Evolutionary conservation across 306 rosid genomes (phyloP), one percentile per base, ranked within the genome.

Genomic region (Lathyrus aphaca): DNA sequence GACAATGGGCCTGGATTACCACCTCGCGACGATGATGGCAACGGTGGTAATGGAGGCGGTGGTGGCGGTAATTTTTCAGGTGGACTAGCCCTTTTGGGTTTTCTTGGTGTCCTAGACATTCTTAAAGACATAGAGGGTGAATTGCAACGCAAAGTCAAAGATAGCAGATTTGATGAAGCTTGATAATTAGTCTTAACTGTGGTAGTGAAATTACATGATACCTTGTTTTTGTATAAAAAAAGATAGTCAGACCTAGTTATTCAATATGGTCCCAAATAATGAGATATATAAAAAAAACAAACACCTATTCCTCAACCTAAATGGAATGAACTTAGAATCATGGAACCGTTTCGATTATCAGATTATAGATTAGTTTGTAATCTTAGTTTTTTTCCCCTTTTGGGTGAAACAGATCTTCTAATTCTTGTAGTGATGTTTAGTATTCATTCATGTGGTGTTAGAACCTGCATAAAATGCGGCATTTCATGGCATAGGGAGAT

Each of bases 1-100:
- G 86, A 91, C 69, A 88, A 77, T 1, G 96, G 90, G 8, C 76
- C 83, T 61, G 95, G 95, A 21, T 76, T 87, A 16, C 98, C 98
- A 6, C 97, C 98, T 6, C 64, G 78, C 2, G 83, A 81, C 5
- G 89, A 81, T 10, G 95, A 82, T 1, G 94, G 74, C 5, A 84
- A 89, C 0, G 99, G 97, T 0, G 97, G 96, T 0, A 89, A 88
- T 0, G 92, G 99, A 0, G 99, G 95, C 0, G 97, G 95, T 0
- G 97, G 95, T 0, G 96, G 95, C 0, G 91, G 90, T 14, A 96
- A 89, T 21, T 87, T 60, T 45, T 87, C 95, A 0, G 97, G 97
- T 30, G 97, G 99, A 29, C 80, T 86, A 32, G 42, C 69, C 73
- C 89, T 95, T 68, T 74, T 95, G 66, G 97, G 95, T 17, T 78